Base-by-base conservation (phyloP, 75 land plant genomes). In the Isoetes taiwanensis region DNA sequence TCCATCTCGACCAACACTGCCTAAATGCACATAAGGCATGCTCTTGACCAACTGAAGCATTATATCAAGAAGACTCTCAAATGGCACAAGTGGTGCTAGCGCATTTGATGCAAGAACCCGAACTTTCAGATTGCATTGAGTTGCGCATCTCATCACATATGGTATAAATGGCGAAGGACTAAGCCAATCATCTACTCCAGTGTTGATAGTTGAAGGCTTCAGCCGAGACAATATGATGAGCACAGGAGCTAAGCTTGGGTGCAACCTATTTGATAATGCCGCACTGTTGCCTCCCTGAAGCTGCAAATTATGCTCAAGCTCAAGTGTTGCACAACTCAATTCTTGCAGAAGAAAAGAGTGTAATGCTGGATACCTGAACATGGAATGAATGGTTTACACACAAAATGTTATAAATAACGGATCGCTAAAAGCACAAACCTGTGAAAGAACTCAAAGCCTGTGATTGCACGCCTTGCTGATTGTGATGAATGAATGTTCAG, bases 391-490 rank as follows among this genome's bases (percentile, higher is more conserved):
- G 55, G 10, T 28, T 3, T 19, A 28, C 28, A 4, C 50, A 46
- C 16, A 17, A 17, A 46, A 30, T 6, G 20, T 16, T 48, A 8
- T 16, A 48, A 63, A 70, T 19, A 30, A 57, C 19, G 10, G 19
- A 10, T 21, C 52, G 9, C 4, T 9, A 43, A 6, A 34, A 38
- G 2, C 24, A 14, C 30, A 52, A 74, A 93, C 98, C 98, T 84
- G 77, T 93, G 88, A 56, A 93, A 87, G 64, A 93, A 93, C 56
- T 93, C 98, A 62, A 93, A 90, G 28, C 95, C 96, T 52, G 98
- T 87, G 35, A 93, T 57, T n/a, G 85, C 80, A 30, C 81, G 84
- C 40, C 95, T 41, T 43, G 95, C 85, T 27, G 95, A 83, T 59
- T 87, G 95, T 26, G 80, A 70, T 59, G 79, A 79, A 11, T 81